A percentile compares a stretch with the other conserved stretches of the same genome.
These are phyloP conservation scores for Eutrema japonicum DNA, from an alignment of 345 rosid species.

Conservation along the genomic window DNA sequence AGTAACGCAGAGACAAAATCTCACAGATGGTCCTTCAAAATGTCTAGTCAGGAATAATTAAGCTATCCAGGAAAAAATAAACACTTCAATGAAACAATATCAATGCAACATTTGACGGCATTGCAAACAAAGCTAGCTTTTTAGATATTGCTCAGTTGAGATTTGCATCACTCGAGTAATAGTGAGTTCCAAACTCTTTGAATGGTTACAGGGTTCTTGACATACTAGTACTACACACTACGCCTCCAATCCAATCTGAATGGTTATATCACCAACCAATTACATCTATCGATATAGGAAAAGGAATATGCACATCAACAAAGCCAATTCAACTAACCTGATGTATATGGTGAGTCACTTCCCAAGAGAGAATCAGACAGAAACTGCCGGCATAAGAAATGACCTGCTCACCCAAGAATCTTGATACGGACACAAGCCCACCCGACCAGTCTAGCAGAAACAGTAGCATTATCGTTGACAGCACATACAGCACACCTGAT, in stretches of 20 bases:
- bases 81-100: not conserved
- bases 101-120: not conserved
- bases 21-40: not conserved
- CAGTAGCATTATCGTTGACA: constrained; percentile 53
- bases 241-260: constrained; percentile 1
- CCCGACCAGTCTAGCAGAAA: constrained; percentile 49
- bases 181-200: not conserved
- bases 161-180: not conserved
- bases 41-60: not conserved
- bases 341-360: constrained; percentile 75
- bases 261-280: not conserved
- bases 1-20: constrained; percentile 9
- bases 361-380: constrained; percentile 82
- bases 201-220: constrained; percentile 1
- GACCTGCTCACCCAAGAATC: constrained; percentile 59
- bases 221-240: not conserved
- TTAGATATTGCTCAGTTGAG: not conserved
- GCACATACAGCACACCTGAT: constrained; percentile 53
- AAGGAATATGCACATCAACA: constrained; percentile 3
- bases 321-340: constrained; percentile 56
- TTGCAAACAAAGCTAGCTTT: constrained; percentile 11
- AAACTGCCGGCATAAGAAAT: constrained; percentile 59
- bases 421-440: constrained; percentile 50
- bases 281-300: not conserved
- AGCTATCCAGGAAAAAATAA: not conserved